Conservation (phyloP, 2,329 filamentous ascomycete genomes). For the Coleophoma crateriformis region DNA sequence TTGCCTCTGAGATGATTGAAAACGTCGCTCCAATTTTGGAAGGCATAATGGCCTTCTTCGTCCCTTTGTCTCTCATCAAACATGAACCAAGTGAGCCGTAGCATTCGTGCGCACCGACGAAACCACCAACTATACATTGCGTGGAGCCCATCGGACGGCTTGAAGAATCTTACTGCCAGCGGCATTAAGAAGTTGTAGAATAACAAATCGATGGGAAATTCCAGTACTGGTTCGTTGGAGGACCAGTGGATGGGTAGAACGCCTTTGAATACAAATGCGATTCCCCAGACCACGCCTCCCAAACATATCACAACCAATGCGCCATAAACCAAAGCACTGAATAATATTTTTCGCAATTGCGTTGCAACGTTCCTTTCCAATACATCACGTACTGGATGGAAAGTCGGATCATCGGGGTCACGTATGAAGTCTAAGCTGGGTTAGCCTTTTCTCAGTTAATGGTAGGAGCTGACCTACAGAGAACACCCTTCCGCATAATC, state of each 20-base stretch:
- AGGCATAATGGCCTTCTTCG: constrained; percentile 68
- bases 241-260: constrained; percentile 92
- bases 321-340: constrained; percentile 93
- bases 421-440: constrained; percentile 74
- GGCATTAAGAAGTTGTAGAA: constrained; percentile 98
- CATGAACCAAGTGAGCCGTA: constrained; percentile 87
- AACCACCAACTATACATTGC: constrained; percentile 96
- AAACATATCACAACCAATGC: constrained; percentile 88
- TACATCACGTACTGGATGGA: constrained; percentile 95
- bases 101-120: constrained; percentile 69
- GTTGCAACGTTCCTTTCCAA: constrained; percentile 88
- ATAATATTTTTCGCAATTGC: constrained; percentile 91
- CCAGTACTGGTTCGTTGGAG: constrained; percentile 83
- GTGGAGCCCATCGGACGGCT: constrained; percentile 78
- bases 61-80: constrained; percentile 78
- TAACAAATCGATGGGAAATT: constrained; percentile 89
- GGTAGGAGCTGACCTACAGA: constrained; percentile 56
- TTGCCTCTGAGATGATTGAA: constrained; percentile 36
- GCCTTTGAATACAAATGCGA: constrained; percentile 59
- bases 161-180: constrained; percentile 75
- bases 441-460: background rate
- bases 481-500: constrained; percentile 89
- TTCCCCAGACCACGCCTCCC: constrained; percentile 92
- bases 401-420: constrained; percentile 96
- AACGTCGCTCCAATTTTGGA: constrained; percentile 54